Conservation (phyloP, 305 asterid genomes). For the Caryopteris hybrid region DNA sequence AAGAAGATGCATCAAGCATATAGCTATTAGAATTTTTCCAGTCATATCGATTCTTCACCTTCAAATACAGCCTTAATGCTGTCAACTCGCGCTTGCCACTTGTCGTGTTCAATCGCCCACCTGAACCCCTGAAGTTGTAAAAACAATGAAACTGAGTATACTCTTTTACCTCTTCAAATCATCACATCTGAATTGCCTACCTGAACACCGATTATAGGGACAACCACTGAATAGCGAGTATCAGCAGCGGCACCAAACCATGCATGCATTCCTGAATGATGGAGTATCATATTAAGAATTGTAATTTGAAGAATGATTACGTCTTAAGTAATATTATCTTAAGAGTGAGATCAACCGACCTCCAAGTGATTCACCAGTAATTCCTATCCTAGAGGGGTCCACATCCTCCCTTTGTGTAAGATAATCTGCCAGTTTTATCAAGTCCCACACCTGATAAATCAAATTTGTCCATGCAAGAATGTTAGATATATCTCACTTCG, state of each 20-base stretch:
- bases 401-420: conserved; percentile 76
- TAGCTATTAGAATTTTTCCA: background rate
- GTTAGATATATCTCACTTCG: too few relatives aligned
- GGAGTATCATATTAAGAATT: conserved; percentile 14
- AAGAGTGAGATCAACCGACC: conserved; percentile 47
- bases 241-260: conserved; percentile 94
- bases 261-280: conserved; percentile 84
- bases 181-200: conserved; percentile 29
- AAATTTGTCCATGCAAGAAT: background rate
- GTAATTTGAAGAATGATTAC: conserved; percentile 14
- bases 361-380: conserved; percentile 98
- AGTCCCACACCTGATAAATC: conserved; percentile 75
- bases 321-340: background rate
- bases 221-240: conserved; percentile 79
- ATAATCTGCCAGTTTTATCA: conserved; percentile 87
- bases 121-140: conserved; percentile 56
- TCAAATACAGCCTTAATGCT: conserved; percentile 86
- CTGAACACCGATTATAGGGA: conserved; percentile 91
- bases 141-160: conserved; percentile 13
- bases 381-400: conserved; percentile 74
- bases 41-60: conserved; percentile 34
- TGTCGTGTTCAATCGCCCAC: conserved; percentile 86
- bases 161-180: background rate
- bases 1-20: background rate
- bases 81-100: conserved; percentile 86